These are phyloP conservation scores for Eutrema japonicum DNA, from an alignment of 345 rosid genomes.

Conservation along the genomic window DNA sequence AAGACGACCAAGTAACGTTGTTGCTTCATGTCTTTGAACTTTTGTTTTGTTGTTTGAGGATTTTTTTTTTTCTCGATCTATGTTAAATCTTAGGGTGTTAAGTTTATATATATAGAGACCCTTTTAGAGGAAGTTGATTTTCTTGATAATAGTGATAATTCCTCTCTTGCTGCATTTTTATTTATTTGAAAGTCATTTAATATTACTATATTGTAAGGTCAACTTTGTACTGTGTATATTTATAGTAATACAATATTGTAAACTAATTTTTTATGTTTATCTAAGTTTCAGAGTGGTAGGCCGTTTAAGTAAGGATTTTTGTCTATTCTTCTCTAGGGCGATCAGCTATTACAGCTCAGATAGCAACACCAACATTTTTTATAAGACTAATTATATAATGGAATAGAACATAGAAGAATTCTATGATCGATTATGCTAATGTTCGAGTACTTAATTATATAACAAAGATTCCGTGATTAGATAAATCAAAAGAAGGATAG, in stretches of 20 bases:
- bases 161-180: constrained; percentile 11
- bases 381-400: background rate
- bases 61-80: constrained; percentile 26
- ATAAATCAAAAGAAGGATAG: background rate
- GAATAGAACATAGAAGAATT: constrained; percentile 32
- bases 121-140: constrained; percentile 1
- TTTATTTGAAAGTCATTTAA: background rate
- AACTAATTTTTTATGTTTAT: constrained; percentile 8
- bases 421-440: background rate
- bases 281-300: constrained; percentile 33
- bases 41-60: constrained; percentile 30
- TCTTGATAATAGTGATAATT: constrained; percentile 4
- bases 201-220: constrained; percentile 33
- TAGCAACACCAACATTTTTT: constrained; percentile 29
- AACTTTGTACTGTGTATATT: constrained; percentile 35
- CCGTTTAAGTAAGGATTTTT: constrained; percentile 19
- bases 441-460: background rate
- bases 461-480: constrained; percentile 14
- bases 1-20: constrained; percentile 36
- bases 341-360: constrained; percentile 40
- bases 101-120: constrained; percentile 20
- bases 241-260: constrained; percentile 1
- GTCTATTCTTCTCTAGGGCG: constrained; percentile 25
- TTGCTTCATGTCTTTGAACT: constrained; percentile 37
- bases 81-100: constrained; percentile 37